These are phyloP conservation scores for Buxus sempervirens DNA, from an alignment of 164 flowering plant genomes.

Conservation along the genomic window DNA sequence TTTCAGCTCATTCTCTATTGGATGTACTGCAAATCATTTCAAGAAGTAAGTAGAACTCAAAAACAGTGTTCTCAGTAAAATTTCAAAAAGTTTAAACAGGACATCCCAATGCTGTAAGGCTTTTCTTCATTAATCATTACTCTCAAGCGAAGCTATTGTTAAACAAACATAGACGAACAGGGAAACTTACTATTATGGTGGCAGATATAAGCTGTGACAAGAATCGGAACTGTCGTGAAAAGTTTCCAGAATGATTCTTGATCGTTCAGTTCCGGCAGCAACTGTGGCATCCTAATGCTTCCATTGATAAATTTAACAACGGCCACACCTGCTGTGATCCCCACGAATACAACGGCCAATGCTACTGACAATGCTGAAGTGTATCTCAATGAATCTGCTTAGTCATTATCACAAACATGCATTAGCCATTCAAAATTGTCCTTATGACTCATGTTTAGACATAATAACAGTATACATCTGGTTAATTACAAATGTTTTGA, in stretches of 20 bases:
- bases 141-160: neutral
- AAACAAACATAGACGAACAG: neutral
- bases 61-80: neutral
- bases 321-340: constrained; percentile 49
- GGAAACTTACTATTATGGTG: constrained; percentile 59
- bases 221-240: constrained; percentile 60
- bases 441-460: no score
- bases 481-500: no score
- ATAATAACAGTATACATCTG: no score
- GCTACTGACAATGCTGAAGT: constrained; percentile 77
- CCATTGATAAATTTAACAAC: constrained; percentile 44
- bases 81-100: no score
- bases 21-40: constrained; percentile 50
- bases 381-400: constrained; percentile 67
- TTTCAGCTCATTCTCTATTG: constrained; percentile 66
- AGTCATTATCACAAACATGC: neutral
- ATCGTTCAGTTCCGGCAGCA: constrained; percentile 46
- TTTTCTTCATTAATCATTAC: no score
- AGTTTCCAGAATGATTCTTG: constrained; percentile 70
- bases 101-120: neutral
- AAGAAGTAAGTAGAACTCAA: neutral
- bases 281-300: constrained; percentile 46
- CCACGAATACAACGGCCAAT: constrained; percentile 69
- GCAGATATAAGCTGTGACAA: constrained; percentile 76
- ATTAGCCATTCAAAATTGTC: no score